These are phyloP conservation scores for Scutellaria baicalensis DNA, from an alignment of 257 asterid species.

Conservation along the genomic window DNA sequence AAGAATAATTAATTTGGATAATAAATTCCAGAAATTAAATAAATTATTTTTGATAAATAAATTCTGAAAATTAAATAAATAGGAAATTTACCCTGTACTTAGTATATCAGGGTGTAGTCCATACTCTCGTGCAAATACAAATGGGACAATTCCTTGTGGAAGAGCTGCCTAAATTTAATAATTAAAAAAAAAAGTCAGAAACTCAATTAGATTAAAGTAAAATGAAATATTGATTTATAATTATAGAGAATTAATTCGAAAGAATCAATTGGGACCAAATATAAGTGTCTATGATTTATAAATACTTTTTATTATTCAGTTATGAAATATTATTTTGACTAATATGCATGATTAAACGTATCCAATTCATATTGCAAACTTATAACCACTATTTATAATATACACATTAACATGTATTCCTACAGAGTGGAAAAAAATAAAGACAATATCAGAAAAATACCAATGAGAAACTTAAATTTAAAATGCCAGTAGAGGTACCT, in stretches of 20 bases:
- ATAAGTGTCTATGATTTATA: too few species aligned
- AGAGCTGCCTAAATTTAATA: conserved; percentile 48
- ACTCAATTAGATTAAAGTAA: not conserved
- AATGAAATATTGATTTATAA: not conserved
- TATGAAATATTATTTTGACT: not conserved
- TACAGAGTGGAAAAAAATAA: not conserved
- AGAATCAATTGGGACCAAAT: not conserved
- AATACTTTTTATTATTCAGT: not conserved
- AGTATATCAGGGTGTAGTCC: conserved; percentile 61
- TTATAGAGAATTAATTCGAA: not conserved
- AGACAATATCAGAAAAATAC: not conserved
- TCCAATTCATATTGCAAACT: not conserved
- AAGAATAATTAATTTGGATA: not conserved
- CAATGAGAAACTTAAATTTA: not conserved
- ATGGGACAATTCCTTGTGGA: conserved; percentile 71
- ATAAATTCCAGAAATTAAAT: not conserved
- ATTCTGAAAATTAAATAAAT: not conserved
- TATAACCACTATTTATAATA: not conserved
- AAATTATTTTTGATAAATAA: not conserved
- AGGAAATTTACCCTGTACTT: conserved; percentile 48
- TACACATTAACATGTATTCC: not conserved
- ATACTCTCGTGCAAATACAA: conserved; percentile 66
- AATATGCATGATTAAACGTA: not conserved
- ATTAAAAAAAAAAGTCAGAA: not conserved
- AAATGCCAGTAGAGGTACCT: conserved; percentile 27